These are phyloP conservation scores for Amyloporia xantha DNA, from an alignment of 768 basidiomycete genomes.

Conservation along the genomic window DNA sequence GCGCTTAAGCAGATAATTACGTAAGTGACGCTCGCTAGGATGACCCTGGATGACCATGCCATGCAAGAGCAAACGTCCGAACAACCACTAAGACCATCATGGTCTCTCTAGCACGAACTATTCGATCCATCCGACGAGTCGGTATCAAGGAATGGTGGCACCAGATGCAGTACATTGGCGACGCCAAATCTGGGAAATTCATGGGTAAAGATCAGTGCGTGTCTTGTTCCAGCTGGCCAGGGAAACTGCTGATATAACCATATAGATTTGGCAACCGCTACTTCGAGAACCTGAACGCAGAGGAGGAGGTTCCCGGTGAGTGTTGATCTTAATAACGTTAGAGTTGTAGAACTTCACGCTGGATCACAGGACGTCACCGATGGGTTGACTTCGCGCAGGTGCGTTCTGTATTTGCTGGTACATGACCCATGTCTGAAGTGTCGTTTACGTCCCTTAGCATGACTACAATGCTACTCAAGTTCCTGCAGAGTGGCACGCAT, in stretches of 20 bases:
- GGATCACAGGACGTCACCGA: conserved; percentile 73
- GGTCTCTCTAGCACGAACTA: conserved; percentile 58
- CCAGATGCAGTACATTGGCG: conserved; percentile 89
- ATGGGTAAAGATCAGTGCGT: conserved; percentile 82
- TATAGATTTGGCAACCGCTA: conserved; percentile 88
- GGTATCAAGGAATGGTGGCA: conserved; percentile 87
- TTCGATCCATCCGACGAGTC: conserved; percentile 68
- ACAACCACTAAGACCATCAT: neutral
- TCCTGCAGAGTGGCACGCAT: conserved; percentile 95
- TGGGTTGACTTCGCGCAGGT: conserved; percentile 96
- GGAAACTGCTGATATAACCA: conserved; percentile 5
- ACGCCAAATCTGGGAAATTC: conserved; percentile 79
- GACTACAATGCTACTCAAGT: conserved; percentile 90
- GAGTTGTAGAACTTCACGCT: neutral
- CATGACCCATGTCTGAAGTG: neutral
- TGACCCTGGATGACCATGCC: too few relatives aligned
- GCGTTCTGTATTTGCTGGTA: conserved; percentile 11
- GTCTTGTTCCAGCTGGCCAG: neutral
- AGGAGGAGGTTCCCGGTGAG: conserved; percentile 85
- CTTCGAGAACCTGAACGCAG: conserved; percentile 83
- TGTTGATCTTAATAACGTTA: conserved; percentile 1
- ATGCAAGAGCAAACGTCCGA: neutral
- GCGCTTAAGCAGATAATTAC: too few relatives aligned
- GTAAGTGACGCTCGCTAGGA: too few relatives aligned
- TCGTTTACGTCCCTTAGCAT: conserved; percentile 39